Conservation (phyloP, 2,329 filamentous ascomycete genomes). For the Sclerotinia subarctica region DNA sequence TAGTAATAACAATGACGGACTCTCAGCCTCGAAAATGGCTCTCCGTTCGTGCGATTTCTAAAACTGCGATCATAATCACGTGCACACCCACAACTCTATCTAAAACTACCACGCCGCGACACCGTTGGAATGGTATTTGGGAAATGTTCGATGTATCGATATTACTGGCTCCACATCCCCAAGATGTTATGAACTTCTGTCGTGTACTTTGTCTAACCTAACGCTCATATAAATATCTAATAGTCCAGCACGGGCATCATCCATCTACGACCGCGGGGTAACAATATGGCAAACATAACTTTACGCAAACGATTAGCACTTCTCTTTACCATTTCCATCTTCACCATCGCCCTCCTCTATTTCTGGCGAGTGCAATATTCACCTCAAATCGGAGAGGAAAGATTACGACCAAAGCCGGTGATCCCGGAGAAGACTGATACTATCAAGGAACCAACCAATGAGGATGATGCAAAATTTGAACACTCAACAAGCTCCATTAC, state of each 20-base stretch:
- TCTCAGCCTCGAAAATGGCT: too few species aligned
- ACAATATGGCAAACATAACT: slow-evolving; percentile 2
- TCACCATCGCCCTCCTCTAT: slow-evolving; percentile 7
- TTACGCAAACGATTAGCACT: slow-evolving; percentile 13
- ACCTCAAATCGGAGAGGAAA: neutral
- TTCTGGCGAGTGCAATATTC: slow-evolving; percentile 17
- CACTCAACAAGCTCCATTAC: neutral
- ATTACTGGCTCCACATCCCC: neutral
- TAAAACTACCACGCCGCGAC: neutral
- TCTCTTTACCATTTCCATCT: slow-evolving; percentile 1
- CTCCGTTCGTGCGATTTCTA: neutral
- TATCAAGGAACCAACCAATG: neutral
- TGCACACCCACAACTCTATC: neutral
- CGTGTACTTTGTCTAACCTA: too few species aligned
- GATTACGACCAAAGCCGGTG: slow-evolving; percentile 1
- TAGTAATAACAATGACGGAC: too few species aligned
- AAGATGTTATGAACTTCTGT: neutral
- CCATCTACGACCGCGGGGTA: neutral
- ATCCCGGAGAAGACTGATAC: slow-evolving; percentile 5
- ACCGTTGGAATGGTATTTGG: neutral
- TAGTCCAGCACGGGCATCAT: neutral
- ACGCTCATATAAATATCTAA: neutral
- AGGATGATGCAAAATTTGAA: slow-evolving; percentile 4
- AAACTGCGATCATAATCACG: neutral
- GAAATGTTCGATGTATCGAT: neutral